Conservation (phyloP, 371 early-diverging fungal species). For the Syncephalastrum monosporum region DNA sequence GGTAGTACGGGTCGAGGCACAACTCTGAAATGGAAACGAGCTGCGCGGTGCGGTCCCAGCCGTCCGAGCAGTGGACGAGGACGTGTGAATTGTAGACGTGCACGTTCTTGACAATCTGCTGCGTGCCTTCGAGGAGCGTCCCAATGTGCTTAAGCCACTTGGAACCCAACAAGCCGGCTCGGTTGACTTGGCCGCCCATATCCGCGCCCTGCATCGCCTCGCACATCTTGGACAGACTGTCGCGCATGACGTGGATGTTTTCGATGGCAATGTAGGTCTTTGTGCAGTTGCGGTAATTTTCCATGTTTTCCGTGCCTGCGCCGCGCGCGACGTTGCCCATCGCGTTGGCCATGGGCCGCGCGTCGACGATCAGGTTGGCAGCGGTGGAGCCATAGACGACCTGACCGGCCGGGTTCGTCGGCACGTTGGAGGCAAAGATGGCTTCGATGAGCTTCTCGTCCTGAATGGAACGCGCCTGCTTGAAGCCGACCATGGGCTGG, state of each 20-base stretch:
- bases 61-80: constrained; percentile 98
- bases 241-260: constrained; percentile 97
- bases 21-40: constrained; percentile 84
- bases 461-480: constrained; percentile 91
- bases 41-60: constrained; percentile 98
- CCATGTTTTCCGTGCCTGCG: constrained; percentile 92
- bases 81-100: constrained; percentile 80
- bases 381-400: constrained; percentile 48
- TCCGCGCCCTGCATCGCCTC: constrained; percentile 71
- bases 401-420: constrained; percentile 41
- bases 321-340: constrained; percentile 93
- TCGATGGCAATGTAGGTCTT: constrained; percentile 90
- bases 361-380: constrained; percentile 90
- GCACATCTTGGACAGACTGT: constrained; percentile 77
- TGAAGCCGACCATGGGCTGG: constrained; percentile 94
- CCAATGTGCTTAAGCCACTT: constrained; percentile 90
- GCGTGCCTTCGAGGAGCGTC: constrained; percentile 78
- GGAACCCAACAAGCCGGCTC: constrained; percentile 56
- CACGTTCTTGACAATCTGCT: constrained; percentile 80
- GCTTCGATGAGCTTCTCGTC: constrained; percentile 95
- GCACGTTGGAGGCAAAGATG: constrained; percentile 70
- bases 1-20: constrained; percentile 93
- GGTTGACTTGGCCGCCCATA: constrained; percentile 49
- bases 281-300: constrained; percentile 87
- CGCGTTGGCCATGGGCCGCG: constrained; percentile 92